phyloP scores from a whole-genome alignment of 2,329 filamentous ascomycete genomes.

The Aspergillus piperis region DNA sequence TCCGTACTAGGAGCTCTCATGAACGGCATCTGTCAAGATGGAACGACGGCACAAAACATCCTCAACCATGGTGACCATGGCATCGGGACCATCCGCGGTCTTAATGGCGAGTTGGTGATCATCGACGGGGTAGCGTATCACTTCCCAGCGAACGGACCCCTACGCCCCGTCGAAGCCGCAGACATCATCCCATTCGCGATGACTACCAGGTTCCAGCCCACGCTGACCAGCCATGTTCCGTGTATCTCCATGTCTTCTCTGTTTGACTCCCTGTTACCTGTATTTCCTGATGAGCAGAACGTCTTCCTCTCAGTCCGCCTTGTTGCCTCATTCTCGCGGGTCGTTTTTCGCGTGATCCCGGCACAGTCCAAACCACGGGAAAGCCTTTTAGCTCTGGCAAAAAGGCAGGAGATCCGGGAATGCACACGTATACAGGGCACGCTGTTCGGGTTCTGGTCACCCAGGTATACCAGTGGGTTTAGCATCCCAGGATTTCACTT shows the following conservation, averaged over 20 bases:
- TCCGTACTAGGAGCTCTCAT: constrained; percentile 48
- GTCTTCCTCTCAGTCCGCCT: constrained; percentile 16
- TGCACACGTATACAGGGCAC: constrained; percentile 40
- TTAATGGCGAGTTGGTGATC: constrained; percentile 49
- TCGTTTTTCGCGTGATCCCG: constrained; percentile 10
- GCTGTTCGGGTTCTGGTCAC: constrained; percentile 48
- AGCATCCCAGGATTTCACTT: constrained; percentile 47
- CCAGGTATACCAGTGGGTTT: constrained; percentile 44
- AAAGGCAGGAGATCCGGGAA: constrained; percentile 34
- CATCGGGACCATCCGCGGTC: constrained; percentile 46
- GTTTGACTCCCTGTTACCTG: constrained; percentile 4
- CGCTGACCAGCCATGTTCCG: constrained; percentile 17
- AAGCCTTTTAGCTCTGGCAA: constrained; percentile 19
- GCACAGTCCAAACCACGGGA: constrained; percentile 9
- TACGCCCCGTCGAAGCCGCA: constrained; percentile 26
- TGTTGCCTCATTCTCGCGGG: not conserved
- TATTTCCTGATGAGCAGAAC: constrained; percentile 15
- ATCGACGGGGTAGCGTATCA: constrained; percentile 47
- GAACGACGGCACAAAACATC: constrained; percentile 41
- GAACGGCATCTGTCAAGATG: constrained; percentile 46
- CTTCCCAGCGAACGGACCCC: constrained; percentile 23
- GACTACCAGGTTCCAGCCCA: constrained; percentile 32
- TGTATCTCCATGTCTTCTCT: constrained; percentile 9
- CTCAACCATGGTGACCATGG: constrained; percentile 46
- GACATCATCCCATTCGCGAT: constrained; percentile 46